A percentile compares a stretch with the other conserved stretches of the same genome.
Conservation (phyloP, 805 yeast genomes). For the Yamadazyma akitaensis region DNA sequence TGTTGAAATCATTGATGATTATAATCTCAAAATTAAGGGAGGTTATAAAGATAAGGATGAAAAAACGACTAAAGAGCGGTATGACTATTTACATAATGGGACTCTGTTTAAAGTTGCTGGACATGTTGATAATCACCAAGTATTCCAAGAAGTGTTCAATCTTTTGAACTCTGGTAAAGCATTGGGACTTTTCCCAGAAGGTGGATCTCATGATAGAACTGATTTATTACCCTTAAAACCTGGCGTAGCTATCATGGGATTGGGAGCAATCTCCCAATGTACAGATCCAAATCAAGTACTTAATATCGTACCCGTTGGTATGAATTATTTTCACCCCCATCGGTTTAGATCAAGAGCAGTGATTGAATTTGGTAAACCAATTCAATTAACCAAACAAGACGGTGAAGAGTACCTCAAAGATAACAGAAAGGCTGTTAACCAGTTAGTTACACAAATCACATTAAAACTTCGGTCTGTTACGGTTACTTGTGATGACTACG, state of each 20-base stretch:
- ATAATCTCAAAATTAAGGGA: slow-evolving; percentile 8
- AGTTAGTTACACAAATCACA: slow-evolving; percentile 28
- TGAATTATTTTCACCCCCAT: slow-evolving; percentile 42
- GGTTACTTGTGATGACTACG: slow-evolving; percentile 40
- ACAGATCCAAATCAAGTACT: slow-evolving; percentile 22
- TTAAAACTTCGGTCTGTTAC: slow-evolving; percentile 37
- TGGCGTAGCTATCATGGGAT: slow-evolving; percentile 45
- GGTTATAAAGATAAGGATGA: slow-evolving; percentile 7
- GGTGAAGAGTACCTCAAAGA: slow-evolving; percentile 27
- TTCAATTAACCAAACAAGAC: slow-evolving; percentile 27
- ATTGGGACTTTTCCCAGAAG: slow-evolving; percentile 43
- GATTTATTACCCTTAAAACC: slow-evolving; percentile 42
- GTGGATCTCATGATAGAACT: slow-evolving; percentile 43
- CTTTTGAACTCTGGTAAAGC: slow-evolving; percentile 32
- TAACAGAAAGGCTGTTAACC: slow-evolving; percentile 24
- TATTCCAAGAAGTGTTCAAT: slow-evolving; percentile 36
- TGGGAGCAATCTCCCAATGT: slow-evolving; percentile 36
- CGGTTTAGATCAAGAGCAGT: slow-evolving; percentile 41
- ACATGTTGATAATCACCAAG: slow-evolving; percentile 35
- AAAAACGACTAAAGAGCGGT: not conserved
- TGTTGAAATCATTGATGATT: slow-evolving; percentile 12
- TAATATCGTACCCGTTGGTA: slow-evolving; percentile 38
- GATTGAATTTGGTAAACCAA: slow-evolving; percentile 41
- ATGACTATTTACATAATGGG: slow-evolving; percentile 19
- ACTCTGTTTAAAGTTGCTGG: slow-evolving; percentile 35